Evolutionary conservation across 768 basidiomycete genomes (phyloP), one percentile per base, ranked within the genome.

Genomic region (Russula vinacea): DNA sequence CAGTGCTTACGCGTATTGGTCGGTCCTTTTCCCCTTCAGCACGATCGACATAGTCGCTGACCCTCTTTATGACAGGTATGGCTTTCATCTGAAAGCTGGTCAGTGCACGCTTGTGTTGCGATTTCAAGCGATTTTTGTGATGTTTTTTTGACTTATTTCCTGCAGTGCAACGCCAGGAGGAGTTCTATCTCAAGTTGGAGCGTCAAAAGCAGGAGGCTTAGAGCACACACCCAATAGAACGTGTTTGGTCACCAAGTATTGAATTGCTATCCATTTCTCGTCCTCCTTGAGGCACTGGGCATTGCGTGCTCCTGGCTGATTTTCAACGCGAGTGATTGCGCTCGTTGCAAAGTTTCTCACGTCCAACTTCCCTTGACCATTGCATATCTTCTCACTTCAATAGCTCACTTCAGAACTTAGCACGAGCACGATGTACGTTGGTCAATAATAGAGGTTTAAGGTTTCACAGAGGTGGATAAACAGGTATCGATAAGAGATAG

Each of bases 121-220:
- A 17, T 50, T 59, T 6, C 2, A 39, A 51, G 45, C 54, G 47
- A 22, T 50, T 44, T 10, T 58, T 51, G 11, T 14, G 62, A 59
- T 42, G 1, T 7, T 56, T 16, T 56, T 29, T 47, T 57, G 22
- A 58, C n/a, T 26, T 39, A n/a, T 24, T 40, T 58, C 40, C 17
- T 42, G 17, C 50, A 96, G 93, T 93, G 64, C 87, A 88, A 71
- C 82, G 79, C 62, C 89, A 91, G 73, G 94, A 95, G 78, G 85
- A 83, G 70, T 94, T 81, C 77, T 96, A 96, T 78, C 77, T 93
- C 72, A 91, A 86, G 75, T 81, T 93, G 61, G 93, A 94, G 82
- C 82, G 78, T 71, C 82, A 77, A 71, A 79, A 75, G 71, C 72
- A 74, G 70, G 56, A 64, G 66, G 56, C 73, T 67, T 65, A 70